A percentile compares a stretch with the other conserved stretches of the same genome.
phyloP scores from a whole-genome alignment of 2,329 filamentous ascomycete species.

The Hypoxylon sp. region DNA sequence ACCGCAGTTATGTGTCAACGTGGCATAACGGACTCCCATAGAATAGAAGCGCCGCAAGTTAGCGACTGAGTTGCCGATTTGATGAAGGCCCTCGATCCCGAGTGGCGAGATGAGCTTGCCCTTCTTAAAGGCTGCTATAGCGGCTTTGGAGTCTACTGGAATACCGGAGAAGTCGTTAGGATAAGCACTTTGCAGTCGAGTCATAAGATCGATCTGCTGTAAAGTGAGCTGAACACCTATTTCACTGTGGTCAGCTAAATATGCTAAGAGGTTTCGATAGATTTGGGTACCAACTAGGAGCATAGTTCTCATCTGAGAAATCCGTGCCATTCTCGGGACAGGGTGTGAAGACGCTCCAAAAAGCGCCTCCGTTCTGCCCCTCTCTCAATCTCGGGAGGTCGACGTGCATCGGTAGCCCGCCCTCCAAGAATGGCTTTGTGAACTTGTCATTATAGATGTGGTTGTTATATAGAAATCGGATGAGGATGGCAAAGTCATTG shows the following conservation, averaged over 20 bases:
- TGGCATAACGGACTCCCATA: slow-evolving; percentile 88
- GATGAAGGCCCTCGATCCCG: slow-evolving; percentile 90
- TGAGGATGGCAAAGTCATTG: slow-evolving; percentile 84
- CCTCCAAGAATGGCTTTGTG: slow-evolving; percentile 79
- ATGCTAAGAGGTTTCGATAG: neutral
- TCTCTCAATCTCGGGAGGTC: slow-evolving; percentile 82
- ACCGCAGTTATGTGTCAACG: slow-evolving; percentile 93
- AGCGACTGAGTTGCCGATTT: slow-evolving; percentile 87
- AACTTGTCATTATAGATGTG: slow-evolving; percentile 83
- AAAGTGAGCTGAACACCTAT: slow-evolving; percentile 74
- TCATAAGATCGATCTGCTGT: slow-evolving; percentile 75
- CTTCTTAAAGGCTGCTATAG: slow-evolving; percentile 71
- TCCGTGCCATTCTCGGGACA: slow-evolving; percentile 82
- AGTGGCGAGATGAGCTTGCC: slow-evolving; percentile 82
- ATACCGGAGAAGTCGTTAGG: slow-evolving; percentile 73
- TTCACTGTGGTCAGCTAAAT: slow-evolving; percentile 59
- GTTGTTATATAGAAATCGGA: slow-evolving; percentile 78
- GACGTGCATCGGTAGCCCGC: slow-evolving; percentile 77
- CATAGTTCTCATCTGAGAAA: slow-evolving; percentile 81
- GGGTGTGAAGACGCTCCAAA: slow-evolving; percentile 89
- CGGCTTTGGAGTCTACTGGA: slow-evolving; percentile 70
- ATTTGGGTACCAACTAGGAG: slow-evolving; percentile 65
- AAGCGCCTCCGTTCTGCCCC: slow-evolving; percentile 85
- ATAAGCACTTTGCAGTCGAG: slow-evolving; percentile 68
- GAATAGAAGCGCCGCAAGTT: slow-evolving; percentile 82